These are phyloP conservation scores for Calonectria ilicicola DNA, from an alignment of 2,329 filamentous ascomycete genomes.

Conservation along the genomic window DNA sequence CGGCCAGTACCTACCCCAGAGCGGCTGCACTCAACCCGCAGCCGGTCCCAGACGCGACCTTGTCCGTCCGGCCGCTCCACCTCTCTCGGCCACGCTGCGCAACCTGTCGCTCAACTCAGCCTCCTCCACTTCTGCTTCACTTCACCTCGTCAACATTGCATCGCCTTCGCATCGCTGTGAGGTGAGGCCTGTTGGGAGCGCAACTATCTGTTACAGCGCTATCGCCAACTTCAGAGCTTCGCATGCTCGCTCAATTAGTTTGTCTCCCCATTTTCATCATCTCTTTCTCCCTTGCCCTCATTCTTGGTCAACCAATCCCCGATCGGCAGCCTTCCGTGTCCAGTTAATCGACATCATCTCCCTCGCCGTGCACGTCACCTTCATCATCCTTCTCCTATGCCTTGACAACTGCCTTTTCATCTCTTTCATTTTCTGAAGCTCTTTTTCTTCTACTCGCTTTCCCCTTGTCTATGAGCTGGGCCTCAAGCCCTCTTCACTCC, in stretches of 20 bases:
- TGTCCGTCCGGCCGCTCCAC: constrained; percentile 29
- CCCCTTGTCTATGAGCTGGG: constrained; percentile 16
- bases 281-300: constrained; percentile 34
- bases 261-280: constrained; percentile 44
- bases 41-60: constrained; percentile 35
- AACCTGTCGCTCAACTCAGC: constrained; percentile 43
- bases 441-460: constrained; percentile 8
- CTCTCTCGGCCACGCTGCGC: constrained; percentile 19
- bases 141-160: constrained; percentile 32
- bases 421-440: constrained; percentile 19
- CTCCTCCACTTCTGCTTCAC: constrained; percentile 42
- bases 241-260: constrained; percentile 50
- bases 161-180: constrained; percentile 28
- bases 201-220: constrained; percentile 37
- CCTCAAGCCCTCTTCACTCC: constrained; percentile 23
- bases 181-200: constrained; percentile 38
- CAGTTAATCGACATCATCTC: constrained; percentile 35
- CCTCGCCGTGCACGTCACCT: constrained; percentile 20
- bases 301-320: constrained; percentile 35
- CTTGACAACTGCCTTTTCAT: constrained; percentile 8
- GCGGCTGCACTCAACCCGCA: constrained; percentile 25
- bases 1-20: constrained; percentile 25
- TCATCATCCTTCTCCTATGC: constrained; percentile 21
- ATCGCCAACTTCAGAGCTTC: constrained; percentile 40
- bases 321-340: constrained; percentile 42